Base-by-base conservation (phyloP, 257 asterid species). In the Nyctanthes arbortristis region DNA sequence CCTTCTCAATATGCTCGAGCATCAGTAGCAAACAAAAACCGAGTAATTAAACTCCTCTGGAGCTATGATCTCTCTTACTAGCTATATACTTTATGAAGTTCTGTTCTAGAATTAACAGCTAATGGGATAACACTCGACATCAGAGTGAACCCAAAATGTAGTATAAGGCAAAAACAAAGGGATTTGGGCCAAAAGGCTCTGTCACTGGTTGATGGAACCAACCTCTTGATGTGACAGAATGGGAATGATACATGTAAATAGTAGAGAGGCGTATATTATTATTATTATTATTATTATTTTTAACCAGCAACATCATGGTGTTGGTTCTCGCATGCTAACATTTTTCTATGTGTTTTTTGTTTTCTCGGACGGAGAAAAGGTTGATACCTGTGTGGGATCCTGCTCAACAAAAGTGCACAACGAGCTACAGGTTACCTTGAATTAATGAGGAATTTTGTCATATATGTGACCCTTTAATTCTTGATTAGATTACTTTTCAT, bases 331-430 rank as follows among this genome's bases (percentile, higher is more conserved):
- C n/a, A n/a, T n/a, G n/a, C n/a, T n/a, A n/a, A n/a, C n/a, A n/a
- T n/a, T n/a, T n/a, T n/a, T n/a, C n/a, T n/a, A 39, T 30, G 28
- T 52, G 32, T 3, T 27, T 22, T 45, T 22, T 31, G 2, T 4
- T 58, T 55, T 47, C 20, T 35, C 82, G 90, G 97, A 87, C 80
- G 96, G 88, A 36, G 94, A 82, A 1, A 83, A 84, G 75, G 90
- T 93, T 72, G 93, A 87, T 65, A 78, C 68, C 45, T 93, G 98
- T 25, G 97, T 93, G 79, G 98, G 95, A 66, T 88, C 96, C 6
- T 93, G 98, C 84, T 84, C 94, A 27, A 80, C 75, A 67, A 83
- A n/a, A 57, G 77, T 93, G 98, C 87, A 77, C 36, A 80, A 87
- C 70, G 74, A 83, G 74, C 82, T 90, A 79, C 82, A 52, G 80